phyloP scores from a whole-genome alignment of 1,284 basidiomycete genomes.

The Cryptococcus deneoformans region DNA sequence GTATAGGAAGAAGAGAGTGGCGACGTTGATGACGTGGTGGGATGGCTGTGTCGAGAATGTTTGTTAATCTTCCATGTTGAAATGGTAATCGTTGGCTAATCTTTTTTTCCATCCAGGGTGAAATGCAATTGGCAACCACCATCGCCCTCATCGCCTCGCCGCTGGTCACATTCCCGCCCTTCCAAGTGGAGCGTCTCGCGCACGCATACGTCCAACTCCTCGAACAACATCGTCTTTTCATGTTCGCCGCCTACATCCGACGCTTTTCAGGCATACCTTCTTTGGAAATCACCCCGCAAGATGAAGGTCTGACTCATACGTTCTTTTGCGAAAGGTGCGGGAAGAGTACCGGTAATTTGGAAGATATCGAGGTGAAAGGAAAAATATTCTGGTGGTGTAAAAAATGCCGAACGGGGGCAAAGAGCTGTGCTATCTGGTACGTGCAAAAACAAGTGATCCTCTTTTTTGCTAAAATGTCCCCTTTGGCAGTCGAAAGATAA shows the following conservation, averaged over 20 bases:
- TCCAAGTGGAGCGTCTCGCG: constrained; percentile 31
- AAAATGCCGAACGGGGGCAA: constrained; percentile 30
- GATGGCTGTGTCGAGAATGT: constrained; percentile 37
- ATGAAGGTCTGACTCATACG: constrained; percentile 40
- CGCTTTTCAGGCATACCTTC: constrained; percentile 23
- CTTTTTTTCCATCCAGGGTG: no score
- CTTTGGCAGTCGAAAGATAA: constrained; percentile 30
- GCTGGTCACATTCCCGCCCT: constrained; percentile 26
- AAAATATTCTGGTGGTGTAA: constrained; percentile 45
- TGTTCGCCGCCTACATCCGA: constrained; percentile 35
- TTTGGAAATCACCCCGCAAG: constrained; percentile 24
- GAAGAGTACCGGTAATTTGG: constrained; percentile 38
- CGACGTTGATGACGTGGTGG: constrained; percentile 37
- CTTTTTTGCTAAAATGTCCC: no score
- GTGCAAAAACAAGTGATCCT: no score
- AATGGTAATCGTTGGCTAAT: no score
- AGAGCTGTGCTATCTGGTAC: constrained; percentile 37
- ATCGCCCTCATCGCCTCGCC: constrained; percentile 27
- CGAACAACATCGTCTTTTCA: constrained; percentile 25
- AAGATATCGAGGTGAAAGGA: constrained; percentile 33
- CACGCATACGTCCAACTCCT: constrained; percentile 41
- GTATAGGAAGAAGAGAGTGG: constrained; percentile 23
- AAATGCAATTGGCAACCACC: constrained; percentile 38
- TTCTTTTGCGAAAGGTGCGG: constrained; percentile 34
- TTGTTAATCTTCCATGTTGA: no score